phyloP scores from a whole-genome alignment of 495 filamentous ascomycete genomes.

The Articulospora tetracladia region DNA sequence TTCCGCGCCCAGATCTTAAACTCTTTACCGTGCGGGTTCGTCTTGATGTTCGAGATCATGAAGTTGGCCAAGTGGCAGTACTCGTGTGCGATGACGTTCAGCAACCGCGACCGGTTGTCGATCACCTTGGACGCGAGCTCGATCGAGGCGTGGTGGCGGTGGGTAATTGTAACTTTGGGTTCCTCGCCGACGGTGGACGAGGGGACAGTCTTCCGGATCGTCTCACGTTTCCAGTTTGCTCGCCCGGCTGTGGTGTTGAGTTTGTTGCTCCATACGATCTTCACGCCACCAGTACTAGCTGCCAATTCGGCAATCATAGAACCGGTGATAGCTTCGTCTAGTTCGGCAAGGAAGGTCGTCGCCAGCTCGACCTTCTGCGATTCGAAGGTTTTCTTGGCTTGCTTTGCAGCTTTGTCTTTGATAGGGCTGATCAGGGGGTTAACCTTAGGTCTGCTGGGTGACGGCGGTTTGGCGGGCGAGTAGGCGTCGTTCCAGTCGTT shows the following conservation, averaged over 20 bases:
- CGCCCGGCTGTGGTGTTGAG: constrained; percentile 84
- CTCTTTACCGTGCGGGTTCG: constrained; percentile 73
- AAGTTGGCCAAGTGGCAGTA: constrained; percentile 92
- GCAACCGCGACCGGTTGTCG: constrained; percentile 66
- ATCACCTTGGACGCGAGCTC: constrained; percentile 88
- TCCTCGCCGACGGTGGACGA: constrained; percentile 8
- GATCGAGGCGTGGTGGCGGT: constrained; percentile 69
- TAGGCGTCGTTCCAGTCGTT: constrained; percentile 83
- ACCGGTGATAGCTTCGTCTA: constrained; percentile 64
- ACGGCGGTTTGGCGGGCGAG: constrained; percentile 56
- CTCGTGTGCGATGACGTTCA: constrained; percentile 89
- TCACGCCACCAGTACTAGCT: constrained; percentile 68
- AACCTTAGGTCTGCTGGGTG: not conserved
- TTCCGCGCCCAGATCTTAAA: constrained; percentile 70
- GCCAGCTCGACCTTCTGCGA: constrained; percentile 62
- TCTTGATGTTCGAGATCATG: constrained; percentile 65
- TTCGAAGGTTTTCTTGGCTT: constrained; percentile 63
- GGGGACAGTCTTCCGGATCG: constrained; percentile 31
- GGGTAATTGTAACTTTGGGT: constrained; percentile 4
- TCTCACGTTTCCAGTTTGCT: constrained; percentile 74
- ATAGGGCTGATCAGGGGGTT: constrained; percentile 14
- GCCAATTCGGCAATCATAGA: constrained; percentile 59
- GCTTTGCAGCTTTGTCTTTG: constrained; percentile 26
- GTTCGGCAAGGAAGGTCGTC: constrained; percentile 60
- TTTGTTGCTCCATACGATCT: constrained; percentile 78